Evolutionary conservation across 2,329 filamentous ascomycete genomes (phyloP), one percentile per base, ranked within the genome.

Genomic region (Alternaria sp.): DNA sequence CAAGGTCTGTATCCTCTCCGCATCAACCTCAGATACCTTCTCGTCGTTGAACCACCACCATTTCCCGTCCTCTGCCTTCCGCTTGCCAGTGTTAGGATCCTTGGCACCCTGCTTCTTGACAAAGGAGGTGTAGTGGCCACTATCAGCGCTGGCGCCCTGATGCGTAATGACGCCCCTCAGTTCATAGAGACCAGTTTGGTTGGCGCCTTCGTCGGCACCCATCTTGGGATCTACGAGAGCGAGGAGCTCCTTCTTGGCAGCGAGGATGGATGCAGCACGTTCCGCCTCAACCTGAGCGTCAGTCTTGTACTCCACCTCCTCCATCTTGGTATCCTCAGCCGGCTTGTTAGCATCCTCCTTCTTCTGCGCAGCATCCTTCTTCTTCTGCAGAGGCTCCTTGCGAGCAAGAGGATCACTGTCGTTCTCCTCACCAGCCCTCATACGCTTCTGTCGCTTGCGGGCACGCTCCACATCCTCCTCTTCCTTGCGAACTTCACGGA

Each of bases 41-140:
- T 99, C 94, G 74, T 99, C 95, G 79, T 99, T 98, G 86, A 99
- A 99, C 94, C 95, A 99, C 94, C 95, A 99, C 95, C 95, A 99
- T 73, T 93, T 97, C 69, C 92, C 93, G 75, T 97, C 93, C 75
- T 97, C 93, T 74, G 91, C 89, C 55, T 87, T 88, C 72, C 88
- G 84, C 83, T 93, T 92, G 68, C 92, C 93, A 20, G 90, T 92
- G 73, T 89, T 88, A 16, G 90, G 85, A 70, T 96, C 91, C 59
- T 92, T 81, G 10, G 84, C 81, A 0, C 87, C 90, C 63, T 90
- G 85, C 86, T 99, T 97, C 86, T 98, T 99, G 70, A 99, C 92
- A 77, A 97, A 99, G 0, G 94, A 90, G 5, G 96, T 99, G 84
- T 99, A 99, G 81, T 99, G 95, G 8, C 95, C 95, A 72, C 94